These are phyloP conservation scores for Fraxinus platypoda DNA, from an alignment of 305 asterid genomes.

Conservation along the genomic window DNA sequence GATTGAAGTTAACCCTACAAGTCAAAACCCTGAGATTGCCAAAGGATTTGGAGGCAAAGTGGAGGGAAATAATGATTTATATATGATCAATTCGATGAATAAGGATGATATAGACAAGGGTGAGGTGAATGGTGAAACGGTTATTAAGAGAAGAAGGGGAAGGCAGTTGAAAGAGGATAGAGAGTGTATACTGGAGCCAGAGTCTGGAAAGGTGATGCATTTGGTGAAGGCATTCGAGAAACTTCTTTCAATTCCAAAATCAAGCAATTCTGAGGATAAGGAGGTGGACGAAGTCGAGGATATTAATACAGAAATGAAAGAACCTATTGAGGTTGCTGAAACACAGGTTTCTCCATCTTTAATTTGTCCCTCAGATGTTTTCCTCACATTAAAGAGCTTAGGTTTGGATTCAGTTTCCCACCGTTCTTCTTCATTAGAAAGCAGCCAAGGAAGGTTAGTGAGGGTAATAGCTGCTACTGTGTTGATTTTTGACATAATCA, in stretches of 20 bases:
- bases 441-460: constrained; percentile 75
- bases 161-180: constrained; percentile 47
- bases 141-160: constrained; percentile 53
- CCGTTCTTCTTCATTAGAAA: constrained; percentile 59
- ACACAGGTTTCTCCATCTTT: constrained; percentile 50
- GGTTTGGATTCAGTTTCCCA: constrained; percentile 52
- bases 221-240: constrained; percentile 64
- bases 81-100: constrained; percentile 9
- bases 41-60: constrained; percentile 13
- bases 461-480: constrained; percentile 31
- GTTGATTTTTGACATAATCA: constrained; percentile 3
- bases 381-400: constrained; percentile 67
- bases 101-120: constrained; percentile 1
- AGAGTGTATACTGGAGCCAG: constrained; percentile 33
- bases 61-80: constrained; percentile 20
- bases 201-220: constrained; percentile 46
- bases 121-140: constrained; percentile 31
- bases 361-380: constrained; percentile 60
- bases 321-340: constrained; percentile 34
- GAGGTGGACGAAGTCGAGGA: constrained; percentile 43
- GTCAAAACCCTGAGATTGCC: constrained; percentile 5
- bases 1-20: not conserved
- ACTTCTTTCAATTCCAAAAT: constrained; percentile 36
- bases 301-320: constrained; percentile 31
- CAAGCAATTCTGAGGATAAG: constrained; percentile 35